Base-by-base conservation (phyloP, 2,329 filamentous ascomycete genomes). In the Thermothelomyces thermophilus region DNA sequence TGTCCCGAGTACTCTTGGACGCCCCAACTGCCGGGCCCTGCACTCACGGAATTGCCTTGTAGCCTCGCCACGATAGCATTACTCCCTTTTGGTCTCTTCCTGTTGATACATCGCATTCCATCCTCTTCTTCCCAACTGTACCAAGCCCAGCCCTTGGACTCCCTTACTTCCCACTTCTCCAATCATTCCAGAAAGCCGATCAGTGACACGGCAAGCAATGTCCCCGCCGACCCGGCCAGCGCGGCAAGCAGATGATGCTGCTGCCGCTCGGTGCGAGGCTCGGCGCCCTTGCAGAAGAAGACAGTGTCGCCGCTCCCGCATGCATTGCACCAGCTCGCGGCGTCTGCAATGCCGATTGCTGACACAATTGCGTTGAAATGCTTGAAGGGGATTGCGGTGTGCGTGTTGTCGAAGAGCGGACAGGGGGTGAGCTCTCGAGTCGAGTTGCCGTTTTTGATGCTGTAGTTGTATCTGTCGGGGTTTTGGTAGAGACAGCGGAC, bases 401-500 rank as follows among this genome's bases (percentile, higher is more conserved):
- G 62, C 19, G 58, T 59, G 28, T 62, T 59, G 3, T 64, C 63
- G 34, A 76, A 76, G 3, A 77, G 63, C 3, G 69, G 56, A 39
- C 71, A 69, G 30, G 63, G 61, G 51, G 16, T 70, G 13, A 16
- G 31, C 8, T 5, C 24, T 9, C 5, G 24, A 9, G 5, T 5
- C 24, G 24, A 9, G 24, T 9, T 26, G 9, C 9, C 9, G 24
- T 9, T 26, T 5, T 5, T 9, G 9, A 5, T 26, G 26, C 17
- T 34, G 36, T 7, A 3, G 28, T 14, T 22, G 20, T 22, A 5
- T 2, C 4, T 7, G 30, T 13, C 66, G 6, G 73, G 71, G 36
- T 74, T 72, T 28, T 75, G 73, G 65, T 80, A 82, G 3, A 75
- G 62, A 61, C 83, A 79, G n/a, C 79, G 73, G 4, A 83, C 72